A percentile compares a stretch with the other conserved stretches of the same genome.
Evolutionary conservation across 129 eudicot species (phyloP).

Genomic region (Deinandra increscens): DNA sequence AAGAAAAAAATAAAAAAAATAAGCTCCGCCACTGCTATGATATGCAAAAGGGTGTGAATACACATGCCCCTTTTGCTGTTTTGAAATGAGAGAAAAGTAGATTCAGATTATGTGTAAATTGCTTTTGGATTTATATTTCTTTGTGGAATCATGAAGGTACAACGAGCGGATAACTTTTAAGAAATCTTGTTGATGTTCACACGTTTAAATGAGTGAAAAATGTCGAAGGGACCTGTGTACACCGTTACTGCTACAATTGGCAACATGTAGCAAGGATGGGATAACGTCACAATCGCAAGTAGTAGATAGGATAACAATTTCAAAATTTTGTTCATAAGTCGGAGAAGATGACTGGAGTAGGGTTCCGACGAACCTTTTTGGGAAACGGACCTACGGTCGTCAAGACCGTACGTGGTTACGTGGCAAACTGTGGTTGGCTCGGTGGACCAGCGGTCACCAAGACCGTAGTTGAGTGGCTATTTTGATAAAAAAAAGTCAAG

Average conservation of each 20-base stretch:
- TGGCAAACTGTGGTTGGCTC: no score
- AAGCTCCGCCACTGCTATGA: no score
- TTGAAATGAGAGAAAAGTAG: background rate
- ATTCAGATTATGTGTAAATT: background rate
- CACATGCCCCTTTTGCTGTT: background rate
- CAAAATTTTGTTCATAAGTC: no score
- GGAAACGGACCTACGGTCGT: no score
- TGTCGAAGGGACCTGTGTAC: constrained; percentile 62
- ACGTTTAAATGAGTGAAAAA: background rate
- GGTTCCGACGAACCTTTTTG: no score
- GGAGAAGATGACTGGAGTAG: no score
- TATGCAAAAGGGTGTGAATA: background rate
- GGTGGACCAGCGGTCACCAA: no score
- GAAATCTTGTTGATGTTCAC: constrained; percentile 15
- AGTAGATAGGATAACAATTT: background rate
- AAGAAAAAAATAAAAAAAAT: no score
- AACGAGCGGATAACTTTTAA: constrained; percentile 10
- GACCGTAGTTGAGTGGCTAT: no score
- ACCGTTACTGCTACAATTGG: constrained; percentile 88
- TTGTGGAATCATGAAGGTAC: constrained; percentile 30
- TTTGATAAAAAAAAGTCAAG: no score
- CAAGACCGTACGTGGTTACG: no score
- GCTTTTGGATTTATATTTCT: constrained; percentile 1
- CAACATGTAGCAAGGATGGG: constrained; percentile 96
- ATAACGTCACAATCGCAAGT: constrained; percentile 97